These are phyloP conservation scores for Chaetoscypha palmicola DNA, from an alignment of 2,329 filamentous ascomycete species.

Conservation along the genomic window DNA sequence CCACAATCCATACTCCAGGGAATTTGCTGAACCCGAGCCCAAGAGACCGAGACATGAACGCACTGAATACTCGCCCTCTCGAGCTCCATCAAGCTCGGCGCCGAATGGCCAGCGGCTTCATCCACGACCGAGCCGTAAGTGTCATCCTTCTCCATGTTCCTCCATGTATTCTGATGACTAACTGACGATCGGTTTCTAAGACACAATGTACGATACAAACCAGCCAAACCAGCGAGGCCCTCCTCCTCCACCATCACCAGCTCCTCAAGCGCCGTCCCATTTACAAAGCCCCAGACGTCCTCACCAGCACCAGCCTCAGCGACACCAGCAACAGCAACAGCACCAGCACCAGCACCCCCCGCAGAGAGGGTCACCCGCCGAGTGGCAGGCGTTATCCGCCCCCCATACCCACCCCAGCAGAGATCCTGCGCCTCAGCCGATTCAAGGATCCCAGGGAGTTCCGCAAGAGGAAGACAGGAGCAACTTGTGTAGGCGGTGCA, in stretches of 20 bases:
- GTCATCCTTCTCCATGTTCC: not conserved
- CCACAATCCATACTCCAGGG: conserved; percentile 13
- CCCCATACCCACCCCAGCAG: conserved; percentile 6
- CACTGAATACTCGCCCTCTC: conserved; percentile 16
- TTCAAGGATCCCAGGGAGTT: not conserved
- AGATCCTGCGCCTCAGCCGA: conserved; percentile 5
- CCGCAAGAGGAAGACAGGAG: conserved; percentile 12
- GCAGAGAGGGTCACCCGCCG: conserved; percentile 8
- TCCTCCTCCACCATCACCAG: conserved; percentile 2
- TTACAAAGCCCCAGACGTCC: not conserved
- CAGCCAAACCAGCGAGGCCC: conserved; percentile 12
- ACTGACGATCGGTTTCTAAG: conserved; percentile 12
- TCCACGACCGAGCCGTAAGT: conserved; percentile 17
- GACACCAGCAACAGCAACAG: too few relatives aligned
- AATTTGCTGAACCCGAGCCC: conserved; percentile 13
- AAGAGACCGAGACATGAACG: conserved; percentile 23
- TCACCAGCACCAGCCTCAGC: not conserved
- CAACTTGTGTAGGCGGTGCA: conserved; percentile 23
- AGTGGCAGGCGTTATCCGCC: too few relatives aligned
- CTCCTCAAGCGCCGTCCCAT: not conserved
- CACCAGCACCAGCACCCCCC: not conserved
- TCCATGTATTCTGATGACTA: conserved; percentile 12
- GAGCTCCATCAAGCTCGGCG: conserved; percentile 9
- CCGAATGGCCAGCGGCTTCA: conserved; percentile 14
- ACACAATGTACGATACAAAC: conserved; percentile 13